Conservation (phyloP, 2,329 filamentous ascomycete species). For the Cephalotrichum gorgonifer region DNA sequence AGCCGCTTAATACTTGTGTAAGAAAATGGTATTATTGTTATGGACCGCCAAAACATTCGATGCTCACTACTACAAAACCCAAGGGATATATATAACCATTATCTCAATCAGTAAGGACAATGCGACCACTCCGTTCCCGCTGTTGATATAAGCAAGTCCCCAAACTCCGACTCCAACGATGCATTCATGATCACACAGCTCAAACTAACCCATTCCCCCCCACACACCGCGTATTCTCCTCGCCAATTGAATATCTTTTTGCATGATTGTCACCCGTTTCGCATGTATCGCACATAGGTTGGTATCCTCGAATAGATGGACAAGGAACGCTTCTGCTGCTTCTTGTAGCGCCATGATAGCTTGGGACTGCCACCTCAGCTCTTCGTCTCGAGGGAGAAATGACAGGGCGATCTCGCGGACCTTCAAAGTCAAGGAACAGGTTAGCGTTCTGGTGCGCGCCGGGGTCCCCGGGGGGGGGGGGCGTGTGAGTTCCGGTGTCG, state of each 20-base stretch:
- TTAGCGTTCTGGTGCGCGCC: background rate
- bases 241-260: slow-evolving; percentile 94
- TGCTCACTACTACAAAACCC: background rate
- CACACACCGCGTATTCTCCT: slow-evolving; percentile 68
- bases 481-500: background rate
- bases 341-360: slow-evolving; percentile 90
- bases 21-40: too few species aligned
- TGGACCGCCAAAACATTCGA: background rate
- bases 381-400: slow-evolving; percentile 50
- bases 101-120: background rate
- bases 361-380: slow-evolving; percentile 91
- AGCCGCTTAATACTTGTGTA: too few species aligned
- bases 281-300: slow-evolving; percentile 96
- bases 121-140: background rate
- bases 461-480: too few species aligned
- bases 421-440: slow-evolving; percentile 17
- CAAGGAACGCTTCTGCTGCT: slow-evolving; percentile 89
- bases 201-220: slow-evolving; percentile 51
- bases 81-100: background rate
- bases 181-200: background rate
- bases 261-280: slow-evolving; percentile 94
- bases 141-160: background rate
- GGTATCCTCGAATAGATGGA: slow-evolving; percentile 92
- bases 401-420: slow-evolving; percentile 64
- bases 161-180: background rate